Evolutionary conservation across 192 early-diverging fungal species (phyloP).

Genomic region (Phlyctochytrium bullatum): DNA sequence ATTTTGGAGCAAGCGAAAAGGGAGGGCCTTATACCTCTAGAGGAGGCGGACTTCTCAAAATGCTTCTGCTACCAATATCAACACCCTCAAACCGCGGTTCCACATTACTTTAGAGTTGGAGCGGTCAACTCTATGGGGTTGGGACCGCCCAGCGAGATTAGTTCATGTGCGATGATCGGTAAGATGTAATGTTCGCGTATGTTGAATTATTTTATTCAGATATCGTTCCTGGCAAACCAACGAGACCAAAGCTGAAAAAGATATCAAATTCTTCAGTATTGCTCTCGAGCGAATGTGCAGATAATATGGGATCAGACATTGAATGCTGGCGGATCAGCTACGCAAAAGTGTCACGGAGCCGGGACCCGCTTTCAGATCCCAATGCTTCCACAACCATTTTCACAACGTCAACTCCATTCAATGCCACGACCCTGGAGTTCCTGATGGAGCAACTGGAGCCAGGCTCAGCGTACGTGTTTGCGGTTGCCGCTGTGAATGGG

Average conservation of each 20-base stretch:
- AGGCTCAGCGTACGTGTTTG: constrained; percentile 32
- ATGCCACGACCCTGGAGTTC: constrained; percentile 18
- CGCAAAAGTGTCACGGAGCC: neutral
- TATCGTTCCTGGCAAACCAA: constrained; percentile 20
- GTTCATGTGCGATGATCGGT: constrained; percentile 28
- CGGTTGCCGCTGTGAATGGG: constrained; percentile 23
- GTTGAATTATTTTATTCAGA: constrained; percentile 14
- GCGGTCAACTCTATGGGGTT: constrained; percentile 39
- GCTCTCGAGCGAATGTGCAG: constrained; percentile 10
- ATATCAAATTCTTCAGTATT: constrained; percentile 17
- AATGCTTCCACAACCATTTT: constrained; percentile 6
- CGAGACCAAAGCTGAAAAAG: constrained; percentile 31
- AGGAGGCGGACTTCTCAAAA: no score
- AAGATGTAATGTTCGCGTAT: neutral
- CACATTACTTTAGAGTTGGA: constrained; percentile 42
- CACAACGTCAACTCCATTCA: constrained; percentile 8
- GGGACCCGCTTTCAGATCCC: neutral
- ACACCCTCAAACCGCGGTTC: constrained; percentile 22
- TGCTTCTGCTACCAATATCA: constrained; percentile 12
- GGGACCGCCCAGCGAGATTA: constrained; percentile 23
- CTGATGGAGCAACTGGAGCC: constrained; percentile 29
- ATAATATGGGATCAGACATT: constrained; percentile 26
- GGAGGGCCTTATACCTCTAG: neutral
- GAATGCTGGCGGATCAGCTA: constrained; percentile 21
- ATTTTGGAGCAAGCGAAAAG: neutral